A percentile compares a stretch with the other conserved stretches of the same genome.
phyloP scores from a whole-genome alignment of 2,329 filamentous ascomycete genomes.

The Penicillium sp. region DNA sequence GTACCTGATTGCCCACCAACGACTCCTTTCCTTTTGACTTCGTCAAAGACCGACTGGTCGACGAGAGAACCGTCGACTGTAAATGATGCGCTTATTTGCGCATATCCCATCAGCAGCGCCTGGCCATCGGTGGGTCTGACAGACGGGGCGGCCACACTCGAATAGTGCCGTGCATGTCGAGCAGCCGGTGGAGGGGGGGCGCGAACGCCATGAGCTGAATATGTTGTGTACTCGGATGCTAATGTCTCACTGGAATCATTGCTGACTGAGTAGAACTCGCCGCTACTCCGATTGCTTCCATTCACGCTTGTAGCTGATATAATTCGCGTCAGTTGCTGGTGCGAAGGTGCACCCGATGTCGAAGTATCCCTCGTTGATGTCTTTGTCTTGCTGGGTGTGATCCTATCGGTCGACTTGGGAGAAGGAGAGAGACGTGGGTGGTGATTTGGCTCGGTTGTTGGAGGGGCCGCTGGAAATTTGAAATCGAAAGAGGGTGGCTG shows the following conservation, averaged over 20 bases:
- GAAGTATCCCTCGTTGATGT: constrained; percentile 25
- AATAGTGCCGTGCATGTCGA: constrained; percentile 45
- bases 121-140: constrained; percentile 48
- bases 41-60: constrained; percentile 85
- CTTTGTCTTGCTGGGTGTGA: neutral
- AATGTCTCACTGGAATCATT: constrained; percentile 94
- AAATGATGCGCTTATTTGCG: constrained; percentile 89
- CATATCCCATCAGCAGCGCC: constrained; percentile 95
- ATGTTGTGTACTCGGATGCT: constrained; percentile 74
- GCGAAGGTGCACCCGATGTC: constrained; percentile 24
- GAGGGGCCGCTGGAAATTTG: constrained; percentile 54
- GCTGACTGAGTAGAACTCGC: constrained; percentile 91
- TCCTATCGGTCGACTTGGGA: constrained; percentile 12
- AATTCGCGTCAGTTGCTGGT: constrained; percentile 58
- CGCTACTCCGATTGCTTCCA: constrained; percentile 82
- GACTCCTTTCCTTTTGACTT: constrained; percentile 91
- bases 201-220: constrained; percentile 53
- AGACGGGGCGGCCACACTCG: constrained; percentile 36
- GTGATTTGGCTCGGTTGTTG: constrained; percentile 28
- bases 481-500: constrained; percentile 47
- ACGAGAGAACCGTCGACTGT: constrained; percentile 87
- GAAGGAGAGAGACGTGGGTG: constrained; percentile 29
- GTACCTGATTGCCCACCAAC: constrained; percentile 78
- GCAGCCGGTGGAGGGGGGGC: constrained; percentile 27
- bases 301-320: constrained; percentile 74